Base-by-base conservation (phyloP, 192 early-diverging fungal genomes). In the Podochytrium sp. region DNA sequence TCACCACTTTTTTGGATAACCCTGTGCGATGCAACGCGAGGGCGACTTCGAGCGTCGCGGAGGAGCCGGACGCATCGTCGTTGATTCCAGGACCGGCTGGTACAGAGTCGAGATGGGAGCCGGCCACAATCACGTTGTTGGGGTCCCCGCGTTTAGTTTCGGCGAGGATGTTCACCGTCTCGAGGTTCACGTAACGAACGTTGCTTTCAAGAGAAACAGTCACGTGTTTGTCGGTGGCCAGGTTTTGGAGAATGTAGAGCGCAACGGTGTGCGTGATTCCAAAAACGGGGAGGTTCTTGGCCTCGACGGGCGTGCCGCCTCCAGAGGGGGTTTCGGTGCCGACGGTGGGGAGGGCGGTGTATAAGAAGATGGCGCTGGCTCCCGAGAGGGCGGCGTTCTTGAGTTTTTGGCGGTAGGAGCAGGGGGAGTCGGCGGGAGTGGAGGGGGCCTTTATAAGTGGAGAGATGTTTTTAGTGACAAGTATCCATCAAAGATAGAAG, bases 21-120 rank as follows among this genome's bases (percentile, higher is more conserved):
- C 72, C 77, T 3, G 58, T 60, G 4, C 51, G n/a, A 69, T 78
- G 49, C 40, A 82, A 57, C 30, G 61, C 14, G 7, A 69, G 63
- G 23, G 80, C 80, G 16, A 82, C 37, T 68, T 83, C 78, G 10
- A 85, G 59, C 16, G 81, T 82, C 30, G 78, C 78, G 30, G 72
- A 43, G 52, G 76, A 52, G 14, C 84, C 84, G 18, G 84, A 85
- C 14, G 77, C 80, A 49, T 85, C 82, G 64, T 85, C 84, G 57
- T 85, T 85, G 32, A 85, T 75, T 38, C 83, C 83, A 18, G 83
- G 78, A 32, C 83, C 83, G 1, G 61, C 76, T 25, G 80, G 76
- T 16, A 84, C 82, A 74, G 33, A 27, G 64, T 85, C 83, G 35
- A 83, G 41, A 57, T 85, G 83, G 2, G 78, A 66, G 2, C 80